phyloP scores from a whole-genome alignment of 495 filamentous ascomycete genomes.

The Glutinoglossum americanum region DNA sequence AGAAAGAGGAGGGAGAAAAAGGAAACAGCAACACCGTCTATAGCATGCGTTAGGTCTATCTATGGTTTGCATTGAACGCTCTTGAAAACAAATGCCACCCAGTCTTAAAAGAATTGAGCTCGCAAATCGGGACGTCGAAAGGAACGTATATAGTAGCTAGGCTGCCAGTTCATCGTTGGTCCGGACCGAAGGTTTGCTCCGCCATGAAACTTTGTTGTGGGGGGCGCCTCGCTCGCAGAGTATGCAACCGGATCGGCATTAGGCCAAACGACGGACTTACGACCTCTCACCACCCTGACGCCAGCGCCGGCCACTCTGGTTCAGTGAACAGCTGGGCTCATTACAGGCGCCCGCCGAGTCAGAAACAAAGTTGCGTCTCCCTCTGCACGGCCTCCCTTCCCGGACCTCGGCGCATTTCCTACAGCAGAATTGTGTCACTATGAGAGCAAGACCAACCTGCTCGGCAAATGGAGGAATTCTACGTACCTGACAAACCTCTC shows the following conservation, averaged over 20 bases:
- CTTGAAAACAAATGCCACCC: not conserved
- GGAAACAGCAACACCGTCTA: not conserved
- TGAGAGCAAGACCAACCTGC: not conserved
- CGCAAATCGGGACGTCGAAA: not conserved
- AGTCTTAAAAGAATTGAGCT: not conserved
- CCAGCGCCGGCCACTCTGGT: not conserved
- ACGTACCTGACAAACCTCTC: not conserved
- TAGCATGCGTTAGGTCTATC: not conserved
- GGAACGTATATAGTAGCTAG: not conserved
- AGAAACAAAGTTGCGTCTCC: not conserved
- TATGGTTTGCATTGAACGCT: not conserved
- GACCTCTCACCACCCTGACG: not conserved
- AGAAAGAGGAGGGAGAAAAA: not conserved
- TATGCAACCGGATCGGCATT: not conserved
- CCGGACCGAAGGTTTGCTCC: not conserved
- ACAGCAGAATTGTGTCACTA: not conserved
- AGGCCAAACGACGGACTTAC: not conserved
- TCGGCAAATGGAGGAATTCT: not conserved
- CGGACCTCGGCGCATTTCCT: not conserved
- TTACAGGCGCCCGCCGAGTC: not conserved
- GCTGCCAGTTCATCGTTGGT: not conserved
- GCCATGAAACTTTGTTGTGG: not conserved
- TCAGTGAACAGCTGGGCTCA: not conserved
- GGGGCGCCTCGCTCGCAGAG: not conserved
- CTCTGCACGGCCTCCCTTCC: not conserved